Base-by-base conservation (phyloP, 2,329 filamentous ascomycete genomes). In the Arthrobotrys iridis region DNA sequence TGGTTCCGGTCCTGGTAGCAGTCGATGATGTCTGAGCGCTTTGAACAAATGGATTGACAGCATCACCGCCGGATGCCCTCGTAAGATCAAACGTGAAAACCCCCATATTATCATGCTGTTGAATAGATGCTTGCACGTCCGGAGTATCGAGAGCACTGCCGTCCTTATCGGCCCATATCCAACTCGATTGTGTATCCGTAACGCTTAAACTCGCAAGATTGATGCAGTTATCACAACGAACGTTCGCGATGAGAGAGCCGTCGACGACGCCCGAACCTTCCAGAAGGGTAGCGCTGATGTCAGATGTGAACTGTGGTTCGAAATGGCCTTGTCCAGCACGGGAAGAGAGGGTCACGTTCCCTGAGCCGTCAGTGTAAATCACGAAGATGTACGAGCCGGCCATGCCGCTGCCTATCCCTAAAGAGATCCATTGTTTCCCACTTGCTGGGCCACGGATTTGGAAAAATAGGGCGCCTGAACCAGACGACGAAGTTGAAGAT, bases 111-210 rank as follows among this genome's bases (percentile, higher is more conserved):
- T 87, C 85, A 77, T 89, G 88, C 57, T 83, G 77, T 4, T 71
- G 40, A 71, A 89, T 86, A 5, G 24, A 60, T 1, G 83, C 83
- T 3, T 80, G 79, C 3, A 66, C 71, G 77, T 82, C 83, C 0
- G 81, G 82, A 26, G 84, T 84, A 60, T 83, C 82, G 28, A 89
- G 79, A 2, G 85, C 78, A 15, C 67, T 35, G 2, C 87, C 87
- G 2, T 68, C 15, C 77, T 82, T 84, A 85, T 86, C 87, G 0
- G 86, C 87, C 6, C 83, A 83, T 64, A 89, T 85, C 86, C 87
- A 89, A 45, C 79, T 77, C 11, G 84, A 82, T 33, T 77, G 77
- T 8, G 81, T 81, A 57, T 83, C 82, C 3, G 79, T 77, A 11
- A 86, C 80, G 37, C 83, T 79, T 65, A 88, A 81, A 22, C 82